These are phyloP conservation scores for Thoreauomyces humboldtii DNA, from an alignment of 192 early-diverging fungal species.

Conservation along the genomic window DNA sequence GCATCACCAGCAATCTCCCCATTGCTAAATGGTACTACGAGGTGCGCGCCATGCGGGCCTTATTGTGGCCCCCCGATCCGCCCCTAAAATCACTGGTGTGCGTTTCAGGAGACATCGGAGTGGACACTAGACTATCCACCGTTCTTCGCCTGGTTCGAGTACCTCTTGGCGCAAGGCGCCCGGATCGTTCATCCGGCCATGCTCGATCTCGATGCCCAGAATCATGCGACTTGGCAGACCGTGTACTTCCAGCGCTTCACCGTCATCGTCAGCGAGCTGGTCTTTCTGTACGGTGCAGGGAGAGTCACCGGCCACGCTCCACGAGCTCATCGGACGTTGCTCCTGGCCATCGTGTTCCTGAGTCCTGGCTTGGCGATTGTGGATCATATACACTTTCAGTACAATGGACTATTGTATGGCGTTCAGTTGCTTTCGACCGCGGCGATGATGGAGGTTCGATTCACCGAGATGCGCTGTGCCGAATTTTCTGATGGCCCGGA, in stretches of 20 bases:
- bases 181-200: constrained; percentile 68
- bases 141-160: constrained; percentile 98
- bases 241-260: constrained; percentile 80
- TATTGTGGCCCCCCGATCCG: neutral
- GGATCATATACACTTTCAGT: constrained; percentile 97
- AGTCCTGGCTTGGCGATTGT: constrained; percentile 67
- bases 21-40: constrained; percentile 83
- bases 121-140: constrained; percentile 98
- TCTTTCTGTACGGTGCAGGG: constrained; percentile 66
- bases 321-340: neutral
- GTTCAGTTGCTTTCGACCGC: constrained; percentile 77
- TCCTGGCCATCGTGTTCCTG: constrained; percentile 33
- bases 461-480: neutral
- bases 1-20: constrained; percentile 84
- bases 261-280: constrained; percentile 78
- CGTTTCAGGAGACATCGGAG: constrained; percentile 69
- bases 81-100: no score
- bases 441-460: constrained; percentile 60
- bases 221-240: constrained; percentile 64
- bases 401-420: constrained; percentile 89
- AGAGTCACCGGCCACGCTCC: neutral
- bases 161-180: constrained; percentile 63
- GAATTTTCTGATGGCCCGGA: neutral
- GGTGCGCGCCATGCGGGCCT: constrained; percentile 29
- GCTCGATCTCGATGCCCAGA: constrained; percentile 66